Conservation (phyloP, 164 flowering plant species). For the Chimonanthus praecox region DNA sequence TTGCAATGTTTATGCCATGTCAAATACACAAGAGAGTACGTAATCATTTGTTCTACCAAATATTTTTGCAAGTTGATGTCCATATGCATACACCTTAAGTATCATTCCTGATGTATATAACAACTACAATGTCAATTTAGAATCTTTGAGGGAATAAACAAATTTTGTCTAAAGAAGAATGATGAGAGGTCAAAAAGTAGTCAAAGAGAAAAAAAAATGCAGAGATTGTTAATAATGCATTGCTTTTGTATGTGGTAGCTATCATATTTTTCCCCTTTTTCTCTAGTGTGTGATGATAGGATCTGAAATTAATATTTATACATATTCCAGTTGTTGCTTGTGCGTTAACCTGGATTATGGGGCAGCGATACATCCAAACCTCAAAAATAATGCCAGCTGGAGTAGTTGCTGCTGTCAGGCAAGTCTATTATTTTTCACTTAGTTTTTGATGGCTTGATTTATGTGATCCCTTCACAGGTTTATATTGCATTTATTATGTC, state of each 20-base stretch:
- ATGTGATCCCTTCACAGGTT: too few species aligned
- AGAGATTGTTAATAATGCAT: background rate
- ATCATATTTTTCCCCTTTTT: background rate
- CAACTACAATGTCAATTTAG: background rate
- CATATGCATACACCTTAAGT: background rate
- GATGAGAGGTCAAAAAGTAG: background rate
- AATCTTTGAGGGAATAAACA: background rate
- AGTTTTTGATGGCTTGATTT: background rate
- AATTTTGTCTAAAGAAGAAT: background rate
- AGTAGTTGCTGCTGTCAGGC: constrained; percentile 77
- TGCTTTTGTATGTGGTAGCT: background rate
- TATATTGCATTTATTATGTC: too few species aligned
- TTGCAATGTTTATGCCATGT: background rate
- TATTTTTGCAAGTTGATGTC: background rate
- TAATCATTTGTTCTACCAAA: background rate
- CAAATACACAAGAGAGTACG: background rate
- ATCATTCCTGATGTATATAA: background rate
- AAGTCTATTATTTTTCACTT: background rate
- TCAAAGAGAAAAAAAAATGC: background rate
- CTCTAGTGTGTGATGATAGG: background rate
- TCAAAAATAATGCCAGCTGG: constrained; percentile 95
- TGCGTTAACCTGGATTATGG: constrained; percentile 63
- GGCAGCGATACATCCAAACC: constrained; percentile 66
- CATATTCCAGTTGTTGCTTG: constrained; percentile 55
- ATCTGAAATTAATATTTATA: background rate